These are phyloP conservation scores for Malania oleifera DNA, from an alignment of 164 flowering plant genomes.

Conservation along the genomic window DNA sequence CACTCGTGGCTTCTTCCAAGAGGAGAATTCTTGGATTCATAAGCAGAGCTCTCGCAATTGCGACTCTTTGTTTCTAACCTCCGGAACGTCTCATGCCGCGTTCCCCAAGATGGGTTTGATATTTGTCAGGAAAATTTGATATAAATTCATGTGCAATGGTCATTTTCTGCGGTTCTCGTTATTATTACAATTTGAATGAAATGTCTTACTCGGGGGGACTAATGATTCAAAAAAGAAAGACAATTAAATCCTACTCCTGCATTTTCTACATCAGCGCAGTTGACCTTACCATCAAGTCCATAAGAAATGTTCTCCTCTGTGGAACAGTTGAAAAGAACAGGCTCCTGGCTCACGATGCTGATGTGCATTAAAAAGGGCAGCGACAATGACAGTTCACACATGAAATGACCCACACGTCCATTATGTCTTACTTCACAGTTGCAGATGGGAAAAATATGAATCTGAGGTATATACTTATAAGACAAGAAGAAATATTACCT, in stretches of 20 bases:
- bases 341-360: slow-evolving; percentile 98
- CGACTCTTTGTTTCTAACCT: slow-evolving; percentile 92
- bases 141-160: slow-evolving; percentile 97
- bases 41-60: slow-evolving; percentile 91
- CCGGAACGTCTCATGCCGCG: slow-evolving; percentile 93
- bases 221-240: not conserved
- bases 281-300: slow-evolving; percentile 73
- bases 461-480: not conserved
- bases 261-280: slow-evolving; percentile 61
- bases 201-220: not conserved
- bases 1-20: slow-evolving; percentile 98
- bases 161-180: slow-evolving; percentile 65
- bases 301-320: slow-evolving; percentile 92
- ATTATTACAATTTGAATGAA: not conserved
- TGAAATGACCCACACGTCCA: too few species aligned
- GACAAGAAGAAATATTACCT: slow-evolving; percentile 37
- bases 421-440: too few species aligned
- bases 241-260: slow-evolving; percentile 71
- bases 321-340: slow-evolving; percentile 92
- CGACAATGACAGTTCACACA: too few species aligned
- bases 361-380: slow-evolving; percentile 33
- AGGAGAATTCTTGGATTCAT: slow-evolving; percentile 89
- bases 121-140: slow-evolving; percentile 78
- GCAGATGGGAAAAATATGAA: not conserved
- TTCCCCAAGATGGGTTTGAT: slow-evolving; percentile 85